Base-by-base conservation (phyloP, 306 rosid genomes). In the Prunus mira region DNA sequence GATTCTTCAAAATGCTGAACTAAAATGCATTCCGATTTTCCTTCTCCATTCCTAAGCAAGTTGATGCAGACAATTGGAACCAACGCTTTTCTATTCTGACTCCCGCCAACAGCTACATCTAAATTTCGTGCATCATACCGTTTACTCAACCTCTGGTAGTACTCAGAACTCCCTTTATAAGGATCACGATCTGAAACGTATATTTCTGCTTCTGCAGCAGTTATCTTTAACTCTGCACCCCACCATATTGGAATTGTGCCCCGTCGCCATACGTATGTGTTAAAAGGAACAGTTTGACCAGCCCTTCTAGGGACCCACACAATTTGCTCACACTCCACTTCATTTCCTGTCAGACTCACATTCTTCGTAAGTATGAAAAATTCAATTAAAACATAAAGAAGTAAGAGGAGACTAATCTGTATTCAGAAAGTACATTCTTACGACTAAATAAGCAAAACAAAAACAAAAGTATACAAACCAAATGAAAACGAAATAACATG, bases 161-260 rank as follows among this genome's bases (percentile, higher is more conserved):
- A 95, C 73, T 95, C 86, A 30, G 80, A 65, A 54, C 97, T 90
- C 75, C 99, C 99, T 83, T 84, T 91, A 78, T 95, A 95, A 73
- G 99, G 99, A 79, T 95, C 90, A 5, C 81, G 77, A 70, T 91
- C 96, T 65, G 98, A 90, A 83, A 95, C 96, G 81, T 92, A 91
- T 78, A 95, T 95, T 86, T 90, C 99, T 77, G 99, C 99, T 86
- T 95, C 99, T 52, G 99, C 96, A 76, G 97, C 93, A 73, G 99
- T 91, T 41, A 96, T 87, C 85, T 96, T 96, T 75, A 96, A 84
- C 81, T 96, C 98, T 86, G 99, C 99, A 64, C 99, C 99, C 99
- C 99, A 96, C 99, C 99, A 96, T 72, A 96, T 96, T 75, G 99
- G 99, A 85, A 96, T 96, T 43, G 98, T 96, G 56, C 99, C 99